Conservation (phyloP, 2,329 filamentous ascomycete species). For the Penicillium aurantiogriseum region DNA sequence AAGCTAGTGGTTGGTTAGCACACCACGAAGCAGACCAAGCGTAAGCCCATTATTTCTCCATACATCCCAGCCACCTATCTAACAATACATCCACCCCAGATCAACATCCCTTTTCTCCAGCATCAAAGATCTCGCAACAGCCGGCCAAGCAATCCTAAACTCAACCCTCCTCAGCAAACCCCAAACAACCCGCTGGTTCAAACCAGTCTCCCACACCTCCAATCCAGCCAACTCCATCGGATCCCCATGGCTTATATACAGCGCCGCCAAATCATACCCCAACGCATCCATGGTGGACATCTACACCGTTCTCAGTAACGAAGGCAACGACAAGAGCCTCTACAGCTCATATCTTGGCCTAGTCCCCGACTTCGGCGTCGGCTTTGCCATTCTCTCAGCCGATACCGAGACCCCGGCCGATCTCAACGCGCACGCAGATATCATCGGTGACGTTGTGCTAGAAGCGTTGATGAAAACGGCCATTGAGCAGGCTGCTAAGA, state of each 20-base stretch:
- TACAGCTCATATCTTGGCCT: neutral
- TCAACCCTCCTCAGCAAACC: slow-evolving; percentile 30
- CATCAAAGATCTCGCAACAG: neutral
- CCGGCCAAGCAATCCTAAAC: slow-evolving; percentile 35
- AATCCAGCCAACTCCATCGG: neutral
- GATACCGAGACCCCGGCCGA: neutral
- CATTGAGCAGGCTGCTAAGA: neutral
- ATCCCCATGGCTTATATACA: neutral
- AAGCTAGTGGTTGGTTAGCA: neutral
- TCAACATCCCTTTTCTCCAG: neutral
- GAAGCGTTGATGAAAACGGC: neutral
- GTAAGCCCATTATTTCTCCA: neutral
- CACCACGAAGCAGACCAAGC: neutral
- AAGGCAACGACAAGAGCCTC: neutral
- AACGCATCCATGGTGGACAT: neutral
- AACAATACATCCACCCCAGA: neutral
- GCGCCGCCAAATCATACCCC: neutral
- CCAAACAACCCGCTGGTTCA: slow-evolving; percentile 43
- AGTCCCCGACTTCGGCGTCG: neutral
- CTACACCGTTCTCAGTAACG: neutral
- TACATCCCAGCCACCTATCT: neutral
- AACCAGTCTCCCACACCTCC: slow-evolving; percentile 37
- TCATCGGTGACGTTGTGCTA: neutral
- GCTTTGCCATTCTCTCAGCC: neutral
- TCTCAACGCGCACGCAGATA: neutral